Base-by-base conservation (phyloP, 2,329 filamentous ascomycete genomes). In the Xylaria digitata region DNA sequence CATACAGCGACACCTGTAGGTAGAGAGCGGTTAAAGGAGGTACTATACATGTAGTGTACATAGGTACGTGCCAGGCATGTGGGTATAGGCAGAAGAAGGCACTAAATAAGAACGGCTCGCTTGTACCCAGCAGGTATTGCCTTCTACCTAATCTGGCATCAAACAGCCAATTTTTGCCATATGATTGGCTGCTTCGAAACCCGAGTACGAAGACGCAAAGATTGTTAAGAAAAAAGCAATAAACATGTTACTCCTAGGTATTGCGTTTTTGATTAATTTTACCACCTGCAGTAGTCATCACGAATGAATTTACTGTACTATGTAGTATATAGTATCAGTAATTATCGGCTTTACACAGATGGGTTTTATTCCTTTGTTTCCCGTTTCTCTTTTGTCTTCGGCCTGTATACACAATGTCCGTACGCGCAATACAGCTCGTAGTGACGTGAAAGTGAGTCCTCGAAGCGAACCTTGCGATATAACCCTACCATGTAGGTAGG, bases 101-200 rank as follows among this genome's bases (percentile, higher is more conserved):
- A 34, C 48, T 61, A 54, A 61, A 23, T 37, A 40, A 21, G 23
- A 58, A 30, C 49, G 50, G 34, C 19, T 30, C 48, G 45, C 23
- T 17, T 50, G 40, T 65, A 61, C 32, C 40, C 34, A 32, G 21
- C 46, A 37, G 13, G 61, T 59, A 58, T 49, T 46, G 4, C 6
- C n/a, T 19, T 56, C 50, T 60, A 46, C 67, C 67, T 53, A 49
- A 60, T 69, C 57, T 40, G 61, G 67, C 54, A 32, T 52, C 57
- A 66, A 30, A 46, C 43, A 17, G 57, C 19, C 17, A 42, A 45
- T 57, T 15, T 6, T 30, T 1, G n/a, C 0, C 4, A 32, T 5
- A 19, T 67, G 61, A 69, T 69, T 69, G 67, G 67, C 46, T 53
- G 11, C 4, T 34, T 8, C n/a, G 8, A 23, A 57, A 66, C 6